Evolutionary conservation across 2,329 filamentous ascomycete genomes (phyloP), one percentile per base, ranked within the genome.

Genomic region (Phialemoniopsis sp.): DNA sequence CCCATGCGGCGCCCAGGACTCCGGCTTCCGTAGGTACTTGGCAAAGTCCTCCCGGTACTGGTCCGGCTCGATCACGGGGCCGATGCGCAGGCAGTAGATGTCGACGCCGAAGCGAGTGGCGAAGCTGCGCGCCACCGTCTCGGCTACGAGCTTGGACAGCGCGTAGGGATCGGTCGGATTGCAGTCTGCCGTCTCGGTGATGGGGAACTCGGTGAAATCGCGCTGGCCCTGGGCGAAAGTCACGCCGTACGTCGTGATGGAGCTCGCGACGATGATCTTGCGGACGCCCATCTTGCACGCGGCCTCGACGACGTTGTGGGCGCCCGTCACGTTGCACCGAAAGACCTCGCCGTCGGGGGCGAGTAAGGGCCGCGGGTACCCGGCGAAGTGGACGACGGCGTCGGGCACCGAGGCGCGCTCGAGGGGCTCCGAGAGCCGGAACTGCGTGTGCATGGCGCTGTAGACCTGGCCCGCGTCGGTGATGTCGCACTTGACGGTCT

Each of bases 121-220:
- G 45, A 82, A 81, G 1, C 72, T 69, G 3, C 75, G 61, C 1
- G 74, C 78, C 1, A 74, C 72, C 10, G 71, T 66, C 54, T 83
- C 79, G 8, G 72, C 73, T 39, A 73, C 74, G 4, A 82, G 59
- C 49, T 84, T 82, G 13, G 70, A 73, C 10, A 82, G 64, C 1
- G 77, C 77, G 50, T 83, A 83, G 0, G 72, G 70, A 44, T 83
- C 80, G 66, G 75, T 79, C 1, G 78, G 78, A 40, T 78, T 73
- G 16, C 71, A 63, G 48, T 82, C 78, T 45, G 72, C 68, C 29
- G 75, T 67, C 52, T 84, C 79, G 17, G 76, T 68, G 1, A 82
- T 58, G 0, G 78, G 79, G 48, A 82, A 82, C 7, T 66, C 66
- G 14, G 71, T 63, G 48, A 73, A 82, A 26, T 76, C 70, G 5